Evolutionary conservation across 257 asterid species (phyloP), one percentile per base, ranked within the genome.

Genomic region (Nyctanthes arbortristis): DNA sequence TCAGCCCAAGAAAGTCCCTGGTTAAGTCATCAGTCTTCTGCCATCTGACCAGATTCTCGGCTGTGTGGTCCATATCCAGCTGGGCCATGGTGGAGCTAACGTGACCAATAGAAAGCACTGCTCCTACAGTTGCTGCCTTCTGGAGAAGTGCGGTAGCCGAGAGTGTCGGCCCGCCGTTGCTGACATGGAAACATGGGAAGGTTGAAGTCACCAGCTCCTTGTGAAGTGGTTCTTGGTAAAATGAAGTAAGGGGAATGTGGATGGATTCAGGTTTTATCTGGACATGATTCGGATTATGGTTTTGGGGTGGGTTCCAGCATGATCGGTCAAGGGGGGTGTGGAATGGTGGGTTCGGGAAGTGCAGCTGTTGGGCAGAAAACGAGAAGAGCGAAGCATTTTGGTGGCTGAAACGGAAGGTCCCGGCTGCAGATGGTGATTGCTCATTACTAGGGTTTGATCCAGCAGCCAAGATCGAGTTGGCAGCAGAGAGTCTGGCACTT

Each of bases 401-500:
- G 43, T 76, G 40, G 75, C 67, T 61, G 73, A 80, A 78, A 55
- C 66, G 82, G 80, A 74, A 79, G 59, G 1, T 75, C 40, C 79
- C 39, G 75, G 61, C 59, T 13, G 58, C 24, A 1, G 75, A 54
- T 16, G 71, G 63, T 4, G 63, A 43, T 20, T 65, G 72, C 47
- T 70, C n/a, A 16, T 28, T 27, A 34, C 69, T 75, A 62, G 87
- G 80, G 80, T 78, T 81, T 49, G 74, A 69, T 20, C 80, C 5
- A 2, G 61, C 27, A 11, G 62, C 56, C 4, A 81, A 63, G 49
- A 79, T 61, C 7, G 95, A 72, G 69, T 84, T 91, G 69, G 79
- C 84, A 4, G 89, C 96, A 7, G 97, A 84, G 37, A 92, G 84
- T 57, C 98, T 82, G 0, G 96, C 94, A 76, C 91, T 89, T 72